Percentiles rank a stretch among this genome's conserved stretches.
Evolutionary conservation across 179 eudicot genomes (phyloP).

Genomic region (Beta lomatogona): DNA sequence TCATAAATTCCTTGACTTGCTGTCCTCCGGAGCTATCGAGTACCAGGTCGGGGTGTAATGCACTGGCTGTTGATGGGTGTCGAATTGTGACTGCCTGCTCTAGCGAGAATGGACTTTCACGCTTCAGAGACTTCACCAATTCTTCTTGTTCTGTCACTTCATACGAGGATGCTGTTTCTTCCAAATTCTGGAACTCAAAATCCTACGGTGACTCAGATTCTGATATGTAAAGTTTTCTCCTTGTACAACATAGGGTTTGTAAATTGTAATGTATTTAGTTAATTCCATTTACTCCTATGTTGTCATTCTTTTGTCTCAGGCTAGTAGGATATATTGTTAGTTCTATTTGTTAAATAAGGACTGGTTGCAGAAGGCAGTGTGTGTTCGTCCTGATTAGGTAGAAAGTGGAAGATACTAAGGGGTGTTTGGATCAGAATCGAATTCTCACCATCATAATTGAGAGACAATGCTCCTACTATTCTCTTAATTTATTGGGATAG

Average conservation of each 20-base stretch:
- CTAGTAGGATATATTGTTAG: no score
- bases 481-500: no score
- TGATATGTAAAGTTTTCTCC: conserved; percentile 18
- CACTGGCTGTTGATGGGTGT: conserved; percentile 62
- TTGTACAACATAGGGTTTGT: not conserved
- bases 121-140: conserved; percentile 54
- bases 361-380: no score
- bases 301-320: no score
- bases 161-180: conserved; percentile 26
- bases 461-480: no score
- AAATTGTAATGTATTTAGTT: not conserved
- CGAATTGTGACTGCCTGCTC: conserved; percentile 52
- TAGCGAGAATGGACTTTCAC: conserved; percentile 36
- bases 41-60: conserved; percentile 39
- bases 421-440: no score
- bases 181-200: conserved; percentile 59
- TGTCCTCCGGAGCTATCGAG: conserved; percentile 10
- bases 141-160: conserved; percentile 46
- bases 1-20: conserved; percentile 46
- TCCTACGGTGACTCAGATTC: conserved; percentile 43
- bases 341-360: no score
- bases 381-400: no score
- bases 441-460: no score
- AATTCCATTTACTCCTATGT: no score
- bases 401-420: no score